phyloP scores from a whole-genome alignment of 805 yeast genomes.

The Suhomyces kilbournensis region DNA sequence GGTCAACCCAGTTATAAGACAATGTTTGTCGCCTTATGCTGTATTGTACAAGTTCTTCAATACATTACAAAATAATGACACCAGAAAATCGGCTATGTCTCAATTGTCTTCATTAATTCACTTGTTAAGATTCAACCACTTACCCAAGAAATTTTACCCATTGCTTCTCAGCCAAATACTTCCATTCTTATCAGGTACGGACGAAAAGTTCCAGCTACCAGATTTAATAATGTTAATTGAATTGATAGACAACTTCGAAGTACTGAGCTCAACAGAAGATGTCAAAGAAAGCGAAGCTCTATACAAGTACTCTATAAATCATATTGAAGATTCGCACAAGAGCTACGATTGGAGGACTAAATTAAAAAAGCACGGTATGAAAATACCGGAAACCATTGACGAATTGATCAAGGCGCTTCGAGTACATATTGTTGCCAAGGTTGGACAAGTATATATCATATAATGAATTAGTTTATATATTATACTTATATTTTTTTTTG shows the following conservation, averaged over 20 bases:
- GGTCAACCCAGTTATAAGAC: slow-evolving; percentile 58
- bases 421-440: slow-evolving; percentile 29
- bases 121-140: slow-evolving; percentile 38
- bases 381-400: slow-evolving; percentile 25
- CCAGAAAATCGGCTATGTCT: slow-evolving; percentile 13
- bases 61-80: slow-evolving; percentile 12
- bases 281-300: slow-evolving; percentile 27
- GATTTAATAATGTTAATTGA: slow-evolving; percentile 37
- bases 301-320: slow-evolving; percentile 28
- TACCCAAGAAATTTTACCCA: slow-evolving; percentile 50
- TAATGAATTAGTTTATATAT: neutral
- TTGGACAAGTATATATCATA: slow-evolving; percentile 35
- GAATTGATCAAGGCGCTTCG: slow-evolving; percentile 27
- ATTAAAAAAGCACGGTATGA: slow-evolving; percentile 12
- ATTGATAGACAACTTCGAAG: slow-evolving; percentile 36
- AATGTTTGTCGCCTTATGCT: slow-evolving; percentile 70
- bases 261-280: slow-evolving; percentile 20
- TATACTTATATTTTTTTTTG: slow-evolving; percentile 2
- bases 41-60: slow-evolving; percentile 52
- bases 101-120: slow-evolving; percentile 49
- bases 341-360: slow-evolving; percentile 37
- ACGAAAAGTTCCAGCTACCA: slow-evolving; percentile 20
- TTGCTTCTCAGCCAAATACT: slow-evolving; percentile 47
- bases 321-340: slow-evolving; percentile 14
- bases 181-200: slow-evolving; percentile 32